phyloP scores from a whole-genome alignment of 1,284 basidiomycete species.

The Puccinia hordei region DNA sequence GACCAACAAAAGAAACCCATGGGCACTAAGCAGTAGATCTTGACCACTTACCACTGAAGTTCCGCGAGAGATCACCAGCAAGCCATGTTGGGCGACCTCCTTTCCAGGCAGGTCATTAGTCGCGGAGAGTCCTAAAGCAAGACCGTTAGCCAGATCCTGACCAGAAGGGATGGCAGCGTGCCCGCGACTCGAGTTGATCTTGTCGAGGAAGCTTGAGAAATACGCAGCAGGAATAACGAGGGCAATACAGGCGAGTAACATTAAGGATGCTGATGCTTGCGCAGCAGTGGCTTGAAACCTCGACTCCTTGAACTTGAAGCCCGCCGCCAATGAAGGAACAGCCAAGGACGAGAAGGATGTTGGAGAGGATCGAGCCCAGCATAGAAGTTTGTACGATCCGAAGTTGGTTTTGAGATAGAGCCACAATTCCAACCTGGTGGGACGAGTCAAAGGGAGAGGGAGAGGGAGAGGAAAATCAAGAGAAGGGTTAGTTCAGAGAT shows the following conservation, averaged over 20 bases:
- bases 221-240: constrained; percentile 57
- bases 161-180: not conserved
- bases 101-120: constrained; percentile 56
- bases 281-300: constrained; percentile 79
- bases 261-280: constrained; percentile 69
- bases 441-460: not conserved
- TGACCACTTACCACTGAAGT: constrained; percentile 67
- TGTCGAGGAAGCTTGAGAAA: constrained; percentile 54
- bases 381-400: constrained; percentile 78
- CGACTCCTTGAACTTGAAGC: constrained; percentile 69
- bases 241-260: constrained; percentile 54
- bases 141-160: constrained; percentile 61
- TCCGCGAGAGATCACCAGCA: constrained; percentile 78
- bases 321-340: constrained; percentile 76
- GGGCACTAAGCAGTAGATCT: not conserved
- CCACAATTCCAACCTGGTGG: constrained; percentile 68
- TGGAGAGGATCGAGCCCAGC: constrained; percentile 82
- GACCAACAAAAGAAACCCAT: no score
- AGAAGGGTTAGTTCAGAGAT: not conserved
- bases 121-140: not conserved
- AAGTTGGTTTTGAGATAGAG: constrained; percentile 76
- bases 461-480: not conserved
- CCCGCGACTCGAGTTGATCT: constrained; percentile 15
- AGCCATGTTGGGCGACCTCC: constrained; percentile 62
- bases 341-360: constrained; percentile 81